Conservation (phyloP, 805 yeast species). For the Kodamaea kaohsiungensis region DNA sequence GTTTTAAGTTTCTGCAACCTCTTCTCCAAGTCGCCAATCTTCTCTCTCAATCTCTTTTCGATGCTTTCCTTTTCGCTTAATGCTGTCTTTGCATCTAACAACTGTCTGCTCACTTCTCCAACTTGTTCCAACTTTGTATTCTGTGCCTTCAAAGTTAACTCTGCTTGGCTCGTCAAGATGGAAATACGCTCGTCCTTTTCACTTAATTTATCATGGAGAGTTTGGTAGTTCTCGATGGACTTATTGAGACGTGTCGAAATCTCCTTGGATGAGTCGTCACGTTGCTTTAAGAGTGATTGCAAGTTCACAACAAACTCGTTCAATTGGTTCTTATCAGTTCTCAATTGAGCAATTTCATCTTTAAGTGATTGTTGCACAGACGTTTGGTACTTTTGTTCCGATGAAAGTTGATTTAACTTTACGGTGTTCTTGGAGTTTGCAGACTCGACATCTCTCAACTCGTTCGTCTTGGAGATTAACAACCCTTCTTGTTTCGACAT, state of each 20-base stretch:
- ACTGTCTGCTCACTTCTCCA: conserved; percentile 51
- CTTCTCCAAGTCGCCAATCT: not conserved
- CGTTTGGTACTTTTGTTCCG: conserved; percentile 56
- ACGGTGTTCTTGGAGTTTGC: conserved; percentile 43
- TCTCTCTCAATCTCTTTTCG: conserved; percentile 38
- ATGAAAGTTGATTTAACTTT: conserved; percentile 48
- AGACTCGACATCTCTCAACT: conserved; percentile 55
- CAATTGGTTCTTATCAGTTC: conserved; percentile 59
- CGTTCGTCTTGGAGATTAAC: conserved; percentile 41
- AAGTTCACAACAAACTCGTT: conserved; percentile 58
- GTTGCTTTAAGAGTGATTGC: conserved; percentile 61
- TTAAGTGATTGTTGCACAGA: conserved; percentile 51
- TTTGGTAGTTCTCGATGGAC: conserved; percentile 49
- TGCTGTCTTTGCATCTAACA: conserved; percentile 42
- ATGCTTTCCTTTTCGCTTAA: conserved; percentile 41
- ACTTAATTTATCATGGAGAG: conserved; percentile 46
- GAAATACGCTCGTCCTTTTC: conserved; percentile 55
- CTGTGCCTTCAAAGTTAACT: conserved; percentile 52
- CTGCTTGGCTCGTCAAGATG: conserved; percentile 57
- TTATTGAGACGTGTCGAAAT: conserved; percentile 49
- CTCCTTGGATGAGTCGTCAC: conserved; percentile 53
- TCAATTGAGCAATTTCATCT: conserved; percentile 52
- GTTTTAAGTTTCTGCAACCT: not conserved
- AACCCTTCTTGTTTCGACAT: conserved; percentile 39
- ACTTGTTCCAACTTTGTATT: conserved; percentile 58